Percentiles rank a stretch among this genome's conserved stretches.
Conservation (phyloP, 2,329 filamentous ascomycete genomes). For the Alternaria incomplexa region DNA sequence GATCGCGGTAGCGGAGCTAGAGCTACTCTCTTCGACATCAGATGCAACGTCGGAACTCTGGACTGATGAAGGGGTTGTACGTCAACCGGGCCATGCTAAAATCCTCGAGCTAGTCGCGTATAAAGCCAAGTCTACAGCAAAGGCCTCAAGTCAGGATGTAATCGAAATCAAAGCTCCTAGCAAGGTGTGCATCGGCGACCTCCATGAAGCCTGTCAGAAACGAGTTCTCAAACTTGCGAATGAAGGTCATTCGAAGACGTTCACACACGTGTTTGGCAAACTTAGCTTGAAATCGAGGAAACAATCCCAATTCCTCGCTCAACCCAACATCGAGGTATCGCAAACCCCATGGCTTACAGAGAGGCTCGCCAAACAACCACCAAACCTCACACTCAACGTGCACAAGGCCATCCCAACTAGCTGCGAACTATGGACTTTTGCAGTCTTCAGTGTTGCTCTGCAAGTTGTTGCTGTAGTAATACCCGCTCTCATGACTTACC, state of each 20-base stretch:
- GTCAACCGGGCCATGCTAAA: neutral
- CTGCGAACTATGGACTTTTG: neutral
- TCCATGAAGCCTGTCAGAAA: neutral
- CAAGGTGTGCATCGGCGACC: neutral
- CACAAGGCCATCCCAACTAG: fast-evolving
- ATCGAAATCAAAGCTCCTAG: fast-evolving
- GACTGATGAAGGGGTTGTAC: neutral
- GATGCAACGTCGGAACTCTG: neutral
- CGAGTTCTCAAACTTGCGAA: neutral
- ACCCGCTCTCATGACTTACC: neutral
- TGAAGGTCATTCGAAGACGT: neutral
- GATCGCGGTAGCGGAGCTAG: slow-evolving; percentile 25
- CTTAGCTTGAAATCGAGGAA: no score
- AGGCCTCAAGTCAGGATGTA: fast-evolving
- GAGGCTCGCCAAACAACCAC: neutral
- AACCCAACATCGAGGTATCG: no score
- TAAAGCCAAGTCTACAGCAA: fast-evolving
- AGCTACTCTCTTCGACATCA: slow-evolving; percentile 40
- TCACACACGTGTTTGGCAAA: no score
- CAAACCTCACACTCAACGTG: neutral
- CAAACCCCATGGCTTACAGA: no score
- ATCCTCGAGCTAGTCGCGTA: neutral
- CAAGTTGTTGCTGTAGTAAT: neutral
- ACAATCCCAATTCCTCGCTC: no score
- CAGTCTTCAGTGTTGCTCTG: neutral